A percentile compares a stretch with the other conserved stretches of the same genome.
Conservation (phyloP, 1,139 yeast genomes). For the Yamadazyma dushanensis region DNA sequence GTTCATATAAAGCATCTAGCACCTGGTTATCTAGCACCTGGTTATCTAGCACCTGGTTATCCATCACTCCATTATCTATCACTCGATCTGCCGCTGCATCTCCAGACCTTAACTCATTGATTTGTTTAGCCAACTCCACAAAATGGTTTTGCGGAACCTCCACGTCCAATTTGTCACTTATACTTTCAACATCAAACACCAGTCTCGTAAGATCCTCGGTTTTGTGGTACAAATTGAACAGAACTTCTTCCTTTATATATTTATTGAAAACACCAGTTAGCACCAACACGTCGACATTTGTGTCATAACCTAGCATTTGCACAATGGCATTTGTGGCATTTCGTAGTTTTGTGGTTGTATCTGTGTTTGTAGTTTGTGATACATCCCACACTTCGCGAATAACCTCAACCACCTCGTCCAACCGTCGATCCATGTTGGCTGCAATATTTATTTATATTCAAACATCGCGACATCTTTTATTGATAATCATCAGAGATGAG, state of each 20-base stretch:
- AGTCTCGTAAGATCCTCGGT: not conserved
- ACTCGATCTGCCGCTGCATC: no score
- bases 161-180: no score
- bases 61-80: no score
- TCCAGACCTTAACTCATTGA: not conserved
- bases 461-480: no score
- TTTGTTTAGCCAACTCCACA: not conserved
- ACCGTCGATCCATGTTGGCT: no score
- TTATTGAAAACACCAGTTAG: constrained; percentile 9
- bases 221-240: constrained; percentile 7
- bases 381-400: not conserved
- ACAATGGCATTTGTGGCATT: constrained; percentile 1
- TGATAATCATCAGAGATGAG: no score
- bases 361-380: not conserved
- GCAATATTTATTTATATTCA: no score
- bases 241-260: constrained; percentile 10
- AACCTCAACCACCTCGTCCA: not conserved
- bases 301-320: no score
- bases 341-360: no score
- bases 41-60: no score
- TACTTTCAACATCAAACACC: not conserved
- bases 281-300: constrained; percentile 1
- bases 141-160: not conserved
- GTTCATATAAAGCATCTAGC: not conserved
- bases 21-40: no score